Conservation (phyloP, 2,329 filamentous ascomycete genomes). For the Verticillium longisporum region DNA sequence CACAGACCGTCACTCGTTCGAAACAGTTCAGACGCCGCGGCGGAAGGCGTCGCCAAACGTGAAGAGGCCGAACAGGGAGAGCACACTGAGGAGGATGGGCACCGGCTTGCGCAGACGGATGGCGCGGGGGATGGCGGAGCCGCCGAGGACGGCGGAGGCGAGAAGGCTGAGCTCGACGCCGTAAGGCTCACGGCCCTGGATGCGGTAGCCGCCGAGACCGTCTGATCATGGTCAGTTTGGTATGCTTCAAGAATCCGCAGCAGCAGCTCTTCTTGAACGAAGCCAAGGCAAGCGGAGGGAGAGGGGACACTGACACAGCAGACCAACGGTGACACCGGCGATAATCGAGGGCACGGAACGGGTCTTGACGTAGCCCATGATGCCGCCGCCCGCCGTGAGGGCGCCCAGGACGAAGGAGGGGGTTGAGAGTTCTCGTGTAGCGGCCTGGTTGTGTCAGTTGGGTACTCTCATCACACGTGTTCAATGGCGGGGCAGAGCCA, state of each 20-base stretch:
- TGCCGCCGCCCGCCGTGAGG: conserved; percentile 80
- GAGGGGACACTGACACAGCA: conserved; percentile 44
- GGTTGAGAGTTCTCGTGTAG: conserved; percentile 34
- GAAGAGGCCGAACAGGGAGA: conserved; percentile 72
- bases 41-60: conserved; percentile 69
- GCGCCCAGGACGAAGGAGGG: conserved; percentile 74
- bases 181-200: conserved; percentile 68
- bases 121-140: conserved; percentile 78
- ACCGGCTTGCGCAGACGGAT: conserved; percentile 80
- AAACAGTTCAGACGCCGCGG: conserved; percentile 16
- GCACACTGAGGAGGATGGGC: conserved; percentile 68
- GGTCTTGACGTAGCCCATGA: conserved; percentile 78
- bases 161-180: conserved; percentile 85
- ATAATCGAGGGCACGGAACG: conserved; percentile 80
- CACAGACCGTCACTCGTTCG: not conserved
- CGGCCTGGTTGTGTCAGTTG: conserved; percentile 12
- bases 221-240: conserved; percentile 36
- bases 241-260: no score
- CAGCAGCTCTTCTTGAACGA: no score
- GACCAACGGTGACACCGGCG: conserved; percentile 77
- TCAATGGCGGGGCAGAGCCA: not conserved
- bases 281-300: not conserved
- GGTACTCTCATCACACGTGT: not conserved
- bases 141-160: conserved; percentile 77
- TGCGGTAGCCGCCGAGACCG: conserved; percentile 72